These are phyloP conservation scores for Arthrobotrys entomopaga DNA, from an alignment of 2,329 filamentous ascomycete genomes.

Conservation along the genomic window DNA sequence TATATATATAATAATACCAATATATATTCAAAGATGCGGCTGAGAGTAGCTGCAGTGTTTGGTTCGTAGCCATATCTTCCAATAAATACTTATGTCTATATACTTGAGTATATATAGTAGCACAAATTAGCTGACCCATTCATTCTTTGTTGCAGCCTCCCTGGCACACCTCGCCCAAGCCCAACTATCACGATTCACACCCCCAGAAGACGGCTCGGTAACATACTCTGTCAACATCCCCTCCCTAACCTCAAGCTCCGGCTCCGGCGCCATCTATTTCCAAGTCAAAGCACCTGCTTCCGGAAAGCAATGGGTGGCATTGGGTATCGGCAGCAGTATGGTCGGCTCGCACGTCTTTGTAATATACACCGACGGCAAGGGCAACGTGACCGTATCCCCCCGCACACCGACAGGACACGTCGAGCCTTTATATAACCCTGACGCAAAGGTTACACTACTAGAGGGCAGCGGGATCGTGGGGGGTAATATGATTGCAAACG, in stretches of 20 bases:
- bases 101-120: background rate
- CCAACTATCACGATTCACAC: conserved; percentile 36
- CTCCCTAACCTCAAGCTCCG: conserved; percentile 26
- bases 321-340: conserved; percentile 64
- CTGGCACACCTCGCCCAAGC: conserved; percentile 33
- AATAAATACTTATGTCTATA: background rate
- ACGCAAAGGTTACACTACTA: conserved; percentile 30
- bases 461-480: conserved; percentile 55
- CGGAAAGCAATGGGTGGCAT: conserved; percentile 62
- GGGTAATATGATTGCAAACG: conserved; percentile 53
- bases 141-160: conserved; percentile 32
- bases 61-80: conserved; percentile 23
- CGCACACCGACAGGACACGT: conserved; percentile 43
- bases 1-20: background rate
- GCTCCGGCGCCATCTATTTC: conserved; percentile 40
- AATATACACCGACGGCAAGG: conserved; percentile 62
- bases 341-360: conserved; percentile 64
- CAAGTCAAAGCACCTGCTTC: conserved; percentile 33
- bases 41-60: conserved; percentile 12
- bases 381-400: conserved; percentile 60
- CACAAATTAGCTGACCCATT: too few species aligned
- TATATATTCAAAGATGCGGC: conserved; percentile 23
- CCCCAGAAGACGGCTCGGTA: conserved; percentile 16
- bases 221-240: conserved; percentile 40
- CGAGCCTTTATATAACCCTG: conserved; percentile 27